phyloP scores from a whole-genome alignment of 1,139 yeast genomes.

The Yamadazyma aaseri region DNA sequence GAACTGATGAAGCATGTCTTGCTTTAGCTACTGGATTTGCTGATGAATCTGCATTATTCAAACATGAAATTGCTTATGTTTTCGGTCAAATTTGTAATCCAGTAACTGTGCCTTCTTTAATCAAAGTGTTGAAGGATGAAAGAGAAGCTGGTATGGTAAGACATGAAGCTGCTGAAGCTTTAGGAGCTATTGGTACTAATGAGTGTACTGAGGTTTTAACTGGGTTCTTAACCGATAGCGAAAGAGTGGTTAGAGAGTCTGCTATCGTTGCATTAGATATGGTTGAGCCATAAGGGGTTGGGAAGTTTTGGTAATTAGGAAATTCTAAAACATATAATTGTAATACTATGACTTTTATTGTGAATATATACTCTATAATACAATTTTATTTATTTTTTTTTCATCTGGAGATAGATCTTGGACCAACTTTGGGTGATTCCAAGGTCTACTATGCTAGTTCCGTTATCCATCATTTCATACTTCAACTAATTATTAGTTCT shows the following conservation, averaged over 20 bases:
- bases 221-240: slow-evolving; percentile 75
- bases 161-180: slow-evolving; percentile 99
- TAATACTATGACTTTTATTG: slow-evolving; percentile 1
- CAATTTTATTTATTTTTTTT: too few species aligned
- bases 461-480: too few species aligned
- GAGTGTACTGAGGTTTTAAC: slow-evolving; percentile 88
- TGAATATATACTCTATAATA: slow-evolving; percentile 4
- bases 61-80: slow-evolving; percentile 97
- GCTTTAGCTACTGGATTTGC: slow-evolving; percentile 89
- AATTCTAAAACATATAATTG: not conserved
- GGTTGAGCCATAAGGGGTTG: slow-evolving; percentile 86
- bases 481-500: slow-evolving; percentile 81
- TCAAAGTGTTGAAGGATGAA: slow-evolving; percentile 73
- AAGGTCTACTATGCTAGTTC: too few species aligned
- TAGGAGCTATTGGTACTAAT: slow-evolving; percentile 96
- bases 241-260: slow-evolving; percentile 89
- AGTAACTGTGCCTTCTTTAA: slow-evolving; percentile 82
- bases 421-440: not conserved
- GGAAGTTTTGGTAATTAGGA: slow-evolving; percentile 1
- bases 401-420: slow-evolving; percentile 9
- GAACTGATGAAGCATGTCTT: slow-evolving; percentile 85
- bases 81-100: slow-evolving; percentile 97
- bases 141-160: slow-evolving; percentile 97
- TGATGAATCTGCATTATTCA: slow-evolving; percentile 90
- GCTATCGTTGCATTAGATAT: slow-evolving; percentile 96